Percentiles rank a stretch among this genome's conserved stretches.
Evolutionary conservation across 495 filamentous ascomycete genomes (phyloP).

Genomic region (Penicillium coprophilum): DNA sequence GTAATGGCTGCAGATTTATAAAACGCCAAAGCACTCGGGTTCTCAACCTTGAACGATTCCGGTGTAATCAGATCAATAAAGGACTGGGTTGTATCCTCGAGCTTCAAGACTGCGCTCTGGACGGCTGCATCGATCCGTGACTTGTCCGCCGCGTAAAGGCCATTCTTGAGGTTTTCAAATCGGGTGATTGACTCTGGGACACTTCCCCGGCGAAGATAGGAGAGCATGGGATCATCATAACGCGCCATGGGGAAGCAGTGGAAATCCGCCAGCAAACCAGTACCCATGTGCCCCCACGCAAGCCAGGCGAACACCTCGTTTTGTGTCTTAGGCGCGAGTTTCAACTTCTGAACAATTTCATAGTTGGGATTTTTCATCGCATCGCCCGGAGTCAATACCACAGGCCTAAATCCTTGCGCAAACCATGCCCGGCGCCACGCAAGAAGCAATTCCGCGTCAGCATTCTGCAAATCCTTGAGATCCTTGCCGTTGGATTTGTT

Average conservation of each 20-base stretch:
- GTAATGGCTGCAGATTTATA: conserved; percentile 66
- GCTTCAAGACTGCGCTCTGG: conserved; percentile 59
- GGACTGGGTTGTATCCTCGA: conserved; percentile 53
- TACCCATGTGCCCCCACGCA: conserved; percentile 92
- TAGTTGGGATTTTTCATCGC: conserved; percentile 84
- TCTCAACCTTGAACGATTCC: conserved; percentile 63
- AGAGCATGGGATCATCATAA: conserved; percentile 69
- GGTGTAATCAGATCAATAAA: conserved; percentile 57
- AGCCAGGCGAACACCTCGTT: conserved; percentile 80
- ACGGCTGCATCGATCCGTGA: conserved; percentile 63
- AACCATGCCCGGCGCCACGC: conserved; percentile 93
- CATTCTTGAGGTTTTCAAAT: conserved; percentile 70
- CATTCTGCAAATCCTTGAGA: conserved; percentile 58
- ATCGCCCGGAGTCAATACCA: conserved; percentile 77
- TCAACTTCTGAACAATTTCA: conserved; percentile 55
- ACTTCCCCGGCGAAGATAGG: conserved; percentile 69
- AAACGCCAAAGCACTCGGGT: conserved; percentile 69
- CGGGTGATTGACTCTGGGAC: conserved; percentile 66
- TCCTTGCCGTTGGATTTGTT: conserved; percentile 47
- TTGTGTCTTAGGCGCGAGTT: conserved; percentile 57
- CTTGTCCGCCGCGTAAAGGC: conserved; percentile 73
- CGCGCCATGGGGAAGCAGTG: conserved; percentile 82
- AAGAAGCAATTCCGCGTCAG: conserved; percentile 76
- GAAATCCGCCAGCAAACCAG: conserved; percentile 77
- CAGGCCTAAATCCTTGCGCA: conserved; percentile 85